These are phyloP conservation scores for Camellia granthamiana DNA, from an alignment of 148 eudicot species.

Conservation along the genomic window DNA sequence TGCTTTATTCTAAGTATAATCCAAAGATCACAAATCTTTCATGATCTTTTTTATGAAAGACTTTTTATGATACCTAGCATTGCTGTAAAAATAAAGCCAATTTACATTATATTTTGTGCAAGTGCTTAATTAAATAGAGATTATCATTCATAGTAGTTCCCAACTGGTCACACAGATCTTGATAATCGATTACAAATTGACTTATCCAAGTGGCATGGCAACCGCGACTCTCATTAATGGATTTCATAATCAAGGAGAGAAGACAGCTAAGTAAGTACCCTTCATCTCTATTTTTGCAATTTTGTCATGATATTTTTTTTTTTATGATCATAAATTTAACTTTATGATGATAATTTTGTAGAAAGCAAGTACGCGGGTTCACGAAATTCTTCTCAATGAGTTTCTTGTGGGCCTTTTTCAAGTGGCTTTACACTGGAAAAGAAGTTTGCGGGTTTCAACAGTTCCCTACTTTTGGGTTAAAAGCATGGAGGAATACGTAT, in stretches of 20 bases:
- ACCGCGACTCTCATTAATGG: conserved; percentile 87
- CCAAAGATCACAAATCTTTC: no score
- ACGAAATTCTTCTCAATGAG: conserved; percentile 50
- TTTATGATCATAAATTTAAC: no score
- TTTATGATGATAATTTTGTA: conserved; percentile 17
- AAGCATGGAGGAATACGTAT: conserved; percentile 52
- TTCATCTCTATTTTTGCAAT: not conserved
- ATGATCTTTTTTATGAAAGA: no score
- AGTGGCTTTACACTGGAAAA: conserved; percentile 60
- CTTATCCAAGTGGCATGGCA: conserved; percentile 84
- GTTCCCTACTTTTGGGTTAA: conserved; percentile 74
- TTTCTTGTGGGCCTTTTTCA: conserved; percentile 74
- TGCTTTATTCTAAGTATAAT: no score
- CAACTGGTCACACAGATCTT: conserved; percentile 43
- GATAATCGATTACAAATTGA: conserved; percentile 69
- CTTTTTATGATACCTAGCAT: no score
- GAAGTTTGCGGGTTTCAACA: conserved; percentile 57
- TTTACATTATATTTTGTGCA: no score
- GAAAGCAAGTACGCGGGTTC: conserved; percentile 63
- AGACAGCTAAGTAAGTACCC: conserved; percentile 51
- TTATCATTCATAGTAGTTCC: no score
- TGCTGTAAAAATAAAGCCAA: no score
- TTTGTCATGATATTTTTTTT: not conserved
- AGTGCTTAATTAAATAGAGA: no score
- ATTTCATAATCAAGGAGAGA: conserved; percentile 60